These are phyloP conservation scores for Shiraia bambusicola DNA, from an alignment of 2,329 filamentous ascomycete species.

Conservation along the genomic window DNA sequence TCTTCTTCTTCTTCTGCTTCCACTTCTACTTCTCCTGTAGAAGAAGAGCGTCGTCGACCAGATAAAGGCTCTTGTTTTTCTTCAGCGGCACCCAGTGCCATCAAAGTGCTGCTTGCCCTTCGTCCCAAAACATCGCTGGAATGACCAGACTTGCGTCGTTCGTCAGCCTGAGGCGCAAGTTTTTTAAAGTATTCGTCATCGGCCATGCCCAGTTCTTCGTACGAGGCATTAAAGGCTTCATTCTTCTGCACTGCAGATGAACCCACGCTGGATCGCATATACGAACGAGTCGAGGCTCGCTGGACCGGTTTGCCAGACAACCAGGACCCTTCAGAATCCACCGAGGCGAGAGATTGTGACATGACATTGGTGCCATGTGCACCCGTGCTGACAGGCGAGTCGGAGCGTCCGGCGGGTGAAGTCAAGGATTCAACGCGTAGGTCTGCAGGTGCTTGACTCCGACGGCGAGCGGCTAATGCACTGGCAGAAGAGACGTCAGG, in stretches of 20 bases:
- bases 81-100: constrained; percentile 43
- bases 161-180: constrained; percentile 51
- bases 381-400: constrained; percentile 46
- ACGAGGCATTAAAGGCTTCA: constrained; percentile 59
- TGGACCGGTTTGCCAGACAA: constrained; percentile 72
- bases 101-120: constrained; percentile 50
- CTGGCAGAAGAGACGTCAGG: constrained; percentile 62
- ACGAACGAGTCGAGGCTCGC: constrained; percentile 49
- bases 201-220: constrained; percentile 65
- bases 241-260: constrained; percentile 47
- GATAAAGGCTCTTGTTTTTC: constrained; percentile 24
- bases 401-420: constrained; percentile 38
- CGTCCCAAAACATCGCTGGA: constrained; percentile 28
- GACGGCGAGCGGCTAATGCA: constrained; percentile 45
- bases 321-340: constrained; percentile 96
- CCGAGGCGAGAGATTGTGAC: constrained; percentile 86
- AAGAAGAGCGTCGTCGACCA: constrained; percentile 21
- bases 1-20: constrained; percentile 41
- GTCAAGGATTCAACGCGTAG: constrained; percentile 29
- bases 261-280: constrained; percentile 50
- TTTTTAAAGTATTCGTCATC: constrained; percentile 76
- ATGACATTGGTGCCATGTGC: constrained; percentile 45
- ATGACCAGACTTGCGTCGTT: constrained; percentile 37
- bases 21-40: no score
- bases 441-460: constrained; percentile 43